phyloP scores from a whole-genome alignment of 140 eudicot species.

The Erigeron philadelphicus region DNA sequence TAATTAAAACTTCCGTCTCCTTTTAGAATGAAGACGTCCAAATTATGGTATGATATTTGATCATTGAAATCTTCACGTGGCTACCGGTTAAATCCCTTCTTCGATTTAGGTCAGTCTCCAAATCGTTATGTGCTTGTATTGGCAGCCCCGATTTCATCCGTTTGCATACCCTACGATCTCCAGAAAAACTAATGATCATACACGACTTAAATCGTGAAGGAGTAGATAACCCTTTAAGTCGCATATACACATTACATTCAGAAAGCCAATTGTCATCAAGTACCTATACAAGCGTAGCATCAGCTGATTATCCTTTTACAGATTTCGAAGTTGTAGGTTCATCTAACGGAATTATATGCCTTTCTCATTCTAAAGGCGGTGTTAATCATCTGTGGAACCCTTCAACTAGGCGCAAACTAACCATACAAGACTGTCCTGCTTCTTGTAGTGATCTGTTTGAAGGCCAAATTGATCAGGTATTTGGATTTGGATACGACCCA shows the following conservation, averaged over 20 bases:
- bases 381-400: constrained; percentile 31
- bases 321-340: constrained; percentile 20
- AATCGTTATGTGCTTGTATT: constrained; percentile 27
- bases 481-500: constrained; percentile 41
- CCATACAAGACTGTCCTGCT: background rate
- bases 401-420: constrained; percentile 19
- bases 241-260: background rate
- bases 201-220: too few relatives aligned
- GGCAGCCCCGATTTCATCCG: constrained; percentile 27
- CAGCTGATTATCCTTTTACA: background rate
- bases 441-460: too few relatives aligned
- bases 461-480: background rate
- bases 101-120: constrained; percentile 34
- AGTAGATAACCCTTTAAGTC: too few relatives aligned
- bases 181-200: background rate
- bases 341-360: constrained; percentile 34
- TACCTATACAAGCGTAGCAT: background rate
- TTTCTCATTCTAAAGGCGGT: background rate
- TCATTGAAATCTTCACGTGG: constrained; percentile 20
- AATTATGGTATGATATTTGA: constrained; percentile 16
- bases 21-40: too few relatives aligned
- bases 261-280: background rate
- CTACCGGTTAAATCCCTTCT: constrained; percentile 34
- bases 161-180: constrained; percentile 14
- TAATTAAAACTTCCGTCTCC: too few relatives aligned